Percentiles rank a stretch among this genome's conserved stretches.
Conservation (phyloP, 352 stramenopile genomes). For the Phytophthora litchii region DNA sequence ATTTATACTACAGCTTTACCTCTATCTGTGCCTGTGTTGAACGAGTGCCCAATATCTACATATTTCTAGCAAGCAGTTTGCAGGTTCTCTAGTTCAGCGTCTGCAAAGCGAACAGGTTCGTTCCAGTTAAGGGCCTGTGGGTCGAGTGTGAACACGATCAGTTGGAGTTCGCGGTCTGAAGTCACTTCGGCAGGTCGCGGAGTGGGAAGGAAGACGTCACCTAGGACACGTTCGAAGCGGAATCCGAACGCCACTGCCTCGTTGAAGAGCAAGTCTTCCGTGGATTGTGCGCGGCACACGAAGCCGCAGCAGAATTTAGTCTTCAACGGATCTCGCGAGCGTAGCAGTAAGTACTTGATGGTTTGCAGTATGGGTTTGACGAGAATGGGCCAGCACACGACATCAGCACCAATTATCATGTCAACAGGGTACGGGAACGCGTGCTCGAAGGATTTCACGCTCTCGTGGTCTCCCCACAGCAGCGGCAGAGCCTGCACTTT, state of each 20-base stretch:
- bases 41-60: slow-evolving; percentile 2
- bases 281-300: slow-evolving; percentile 59
- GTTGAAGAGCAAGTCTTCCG: slow-evolving; percentile 58
- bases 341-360: slow-evolving; percentile 65
- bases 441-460: slow-evolving; percentile 47
- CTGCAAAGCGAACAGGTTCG: slow-evolving; percentile 43
- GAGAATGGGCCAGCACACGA: slow-evolving; percentile 74
- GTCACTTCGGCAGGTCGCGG: slow-evolving; percentile 48
- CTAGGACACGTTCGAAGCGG: slow-evolving; percentile 41
- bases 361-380: slow-evolving; percentile 76
- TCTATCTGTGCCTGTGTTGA: slow-evolving; percentile 1
- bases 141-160: slow-evolving; percentile 59
- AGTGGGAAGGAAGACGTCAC: slow-evolving; percentile 44
- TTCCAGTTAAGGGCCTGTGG: slow-evolving; percentile 36
- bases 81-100: slow-evolving; percentile 42
- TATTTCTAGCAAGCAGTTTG: slow-evolving; percentile 54
- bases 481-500: slow-evolving; percentile 48
- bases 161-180: slow-evolving; percentile 47
- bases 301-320: slow-evolving; percentile 68
- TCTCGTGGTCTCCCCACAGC: slow-evolving; percentile 59
- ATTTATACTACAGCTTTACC: slow-evolving; percentile 38
- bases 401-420: slow-evolving; percentile 68
- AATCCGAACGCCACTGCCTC: slow-evolving; percentile 51
- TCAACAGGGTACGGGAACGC: slow-evolving; percentile 55
- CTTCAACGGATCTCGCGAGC: slow-evolving; percentile 36